phyloP scores from a whole-genome alignment of 352 stramenopile species.

The Pilasporangium apinafurcum region DNA sequence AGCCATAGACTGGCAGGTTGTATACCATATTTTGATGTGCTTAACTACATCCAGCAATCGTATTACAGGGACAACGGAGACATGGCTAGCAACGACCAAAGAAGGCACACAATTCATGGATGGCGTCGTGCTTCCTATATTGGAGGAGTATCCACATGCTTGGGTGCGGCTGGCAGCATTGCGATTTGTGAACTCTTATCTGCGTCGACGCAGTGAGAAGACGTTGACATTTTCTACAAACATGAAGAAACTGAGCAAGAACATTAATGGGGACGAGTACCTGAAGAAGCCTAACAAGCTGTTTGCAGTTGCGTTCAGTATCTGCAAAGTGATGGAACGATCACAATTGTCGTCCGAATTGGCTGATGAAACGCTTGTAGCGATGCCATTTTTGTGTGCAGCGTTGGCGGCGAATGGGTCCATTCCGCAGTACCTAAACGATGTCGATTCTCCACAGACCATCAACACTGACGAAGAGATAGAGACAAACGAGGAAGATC shows the following conservation, averaged over 20 bases:
- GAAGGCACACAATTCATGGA: conserved; percentile 30
- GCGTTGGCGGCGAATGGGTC: conserved; percentile 41
- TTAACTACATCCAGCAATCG: conserved; percentile 63
- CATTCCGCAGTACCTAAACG: conserved; percentile 59
- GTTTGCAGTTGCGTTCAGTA: conserved; percentile 46
- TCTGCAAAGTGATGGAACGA: conserved; percentile 70
- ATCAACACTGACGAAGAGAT: conserved; percentile 7
- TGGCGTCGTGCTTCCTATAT: conserved; percentile 32
- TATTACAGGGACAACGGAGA: conserved; percentile 47
- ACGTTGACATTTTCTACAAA: conserved; percentile 36
- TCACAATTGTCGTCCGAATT: conserved; percentile 40
- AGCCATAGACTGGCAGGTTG: conserved; percentile 54
- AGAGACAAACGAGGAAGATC: conserved; percentile 1
- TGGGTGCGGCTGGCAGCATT: conserved; percentile 63
- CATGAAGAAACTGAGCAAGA: conserved; percentile 24
- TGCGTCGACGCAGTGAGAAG: conserved; percentile 32
- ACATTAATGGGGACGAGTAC: conserved; percentile 33
- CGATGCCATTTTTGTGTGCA: conserved; percentile 54
- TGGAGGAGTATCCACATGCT: conserved; percentile 73
- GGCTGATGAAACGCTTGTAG: conserved; percentile 44
- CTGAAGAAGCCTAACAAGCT: conserved; percentile 48
- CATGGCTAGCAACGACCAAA: conserved; percentile 37
- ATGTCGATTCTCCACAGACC: conserved; percentile 6
- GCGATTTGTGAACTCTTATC: conserved; percentile 56
- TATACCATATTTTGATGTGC: conserved; percentile 55